Evolutionary conservation across 2,329 filamentous ascomycete genomes (phyloP).

Genomic region (Hysterium pulicare): DNA sequence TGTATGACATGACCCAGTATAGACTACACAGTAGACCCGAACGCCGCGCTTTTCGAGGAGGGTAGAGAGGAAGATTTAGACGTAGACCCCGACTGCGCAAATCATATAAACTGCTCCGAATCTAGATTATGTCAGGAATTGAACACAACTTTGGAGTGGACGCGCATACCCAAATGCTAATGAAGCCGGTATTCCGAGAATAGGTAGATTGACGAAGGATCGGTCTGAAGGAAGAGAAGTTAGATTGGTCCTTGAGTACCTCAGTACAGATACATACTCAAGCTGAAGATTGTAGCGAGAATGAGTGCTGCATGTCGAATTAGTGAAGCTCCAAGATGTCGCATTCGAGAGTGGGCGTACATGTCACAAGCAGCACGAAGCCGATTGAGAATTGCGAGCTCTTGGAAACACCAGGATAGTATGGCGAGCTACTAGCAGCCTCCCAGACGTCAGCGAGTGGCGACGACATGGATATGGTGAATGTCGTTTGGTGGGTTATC

Average conservation of each 20-base stretch:
- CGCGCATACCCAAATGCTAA: constrained; percentile 85
- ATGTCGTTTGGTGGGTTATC: background rate
- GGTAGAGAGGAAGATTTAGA: constrained; percentile 53
- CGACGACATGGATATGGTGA: constrained; percentile 35
- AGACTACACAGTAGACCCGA: constrained; percentile 30
- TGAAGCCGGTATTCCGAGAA: constrained; percentile 82
- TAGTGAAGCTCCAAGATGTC: constrained; percentile 18
- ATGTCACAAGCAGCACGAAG: constrained; percentile 69
- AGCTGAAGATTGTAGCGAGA: constrained; percentile 74
- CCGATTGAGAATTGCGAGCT: constrained; percentile 78
- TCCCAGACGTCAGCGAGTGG: constrained; percentile 84
- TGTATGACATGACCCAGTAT: constrained; percentile 36
- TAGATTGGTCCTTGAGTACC: background rate
- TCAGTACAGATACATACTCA: constrained; percentile 60
- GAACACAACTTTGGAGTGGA: constrained; percentile 2
- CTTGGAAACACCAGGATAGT: constrained; percentile 76
- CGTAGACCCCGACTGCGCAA: constrained; percentile 97
- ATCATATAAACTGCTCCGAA: constrained; percentile 98
- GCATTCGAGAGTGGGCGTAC: constrained; percentile 37
- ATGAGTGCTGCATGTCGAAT: constrained; percentile 52
- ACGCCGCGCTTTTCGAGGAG: constrained; percentile 21
- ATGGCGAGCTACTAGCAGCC: constrained; percentile 83
- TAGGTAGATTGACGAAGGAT: constrained; percentile 69
- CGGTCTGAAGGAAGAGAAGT: constrained; percentile 60
- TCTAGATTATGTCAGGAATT: constrained; percentile 47